Evolutionary conservation across 73 alveolate species (phyloP).

Genomic region (Blepharisma japonicum): DNA sequence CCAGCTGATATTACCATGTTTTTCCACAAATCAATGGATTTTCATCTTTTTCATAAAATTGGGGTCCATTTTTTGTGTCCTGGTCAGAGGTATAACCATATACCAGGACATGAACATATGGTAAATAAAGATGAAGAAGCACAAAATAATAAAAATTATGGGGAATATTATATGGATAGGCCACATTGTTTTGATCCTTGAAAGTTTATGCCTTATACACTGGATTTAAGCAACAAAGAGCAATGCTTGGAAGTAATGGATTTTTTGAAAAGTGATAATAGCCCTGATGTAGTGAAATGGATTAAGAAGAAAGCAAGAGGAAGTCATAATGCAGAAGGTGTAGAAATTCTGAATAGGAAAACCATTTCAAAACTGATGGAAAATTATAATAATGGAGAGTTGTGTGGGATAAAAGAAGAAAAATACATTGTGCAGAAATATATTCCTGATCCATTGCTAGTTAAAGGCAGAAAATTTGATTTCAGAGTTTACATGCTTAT

Average conservation of each 20-base stretch:
- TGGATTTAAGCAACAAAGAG: constrained; percentile 16
- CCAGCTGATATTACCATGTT: neutral
- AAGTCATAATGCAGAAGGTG: constrained; percentile 40
- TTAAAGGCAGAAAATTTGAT: constrained; percentile 38
- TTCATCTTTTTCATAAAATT: constrained; percentile 29
- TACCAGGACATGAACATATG: constrained; percentile 35
- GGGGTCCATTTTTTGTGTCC: constrained; percentile 30
- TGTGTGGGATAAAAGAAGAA: constrained; percentile 46
- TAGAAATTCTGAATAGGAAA: constrained; percentile 34
- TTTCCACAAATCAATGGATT: constrained; percentile 14
- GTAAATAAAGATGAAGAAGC: constrained; percentile 28
- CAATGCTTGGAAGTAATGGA: constrained; percentile 25
- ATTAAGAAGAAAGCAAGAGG: constrained; percentile 18
- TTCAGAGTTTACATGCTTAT: constrained; percentile 37
- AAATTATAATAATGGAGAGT: constrained; percentile 17
- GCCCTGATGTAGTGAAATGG: constrained; percentile 20
- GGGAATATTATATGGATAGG: neutral
- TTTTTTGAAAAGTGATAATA: neutral
- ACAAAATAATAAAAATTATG: constrained; percentile 5
- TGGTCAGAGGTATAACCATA: constrained; percentile 32
- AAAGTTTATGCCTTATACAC: constrained; percentile 32
- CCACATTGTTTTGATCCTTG: neutral
- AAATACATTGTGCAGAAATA: constrained; percentile 77
- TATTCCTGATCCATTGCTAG: constrained; percentile 36
- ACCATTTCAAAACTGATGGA: neutral